These are phyloP conservation scores for Exutisphaerella laricina DNA, from an alignment of 2,329 filamentous ascomycete species.

Conservation along the genomic window DNA sequence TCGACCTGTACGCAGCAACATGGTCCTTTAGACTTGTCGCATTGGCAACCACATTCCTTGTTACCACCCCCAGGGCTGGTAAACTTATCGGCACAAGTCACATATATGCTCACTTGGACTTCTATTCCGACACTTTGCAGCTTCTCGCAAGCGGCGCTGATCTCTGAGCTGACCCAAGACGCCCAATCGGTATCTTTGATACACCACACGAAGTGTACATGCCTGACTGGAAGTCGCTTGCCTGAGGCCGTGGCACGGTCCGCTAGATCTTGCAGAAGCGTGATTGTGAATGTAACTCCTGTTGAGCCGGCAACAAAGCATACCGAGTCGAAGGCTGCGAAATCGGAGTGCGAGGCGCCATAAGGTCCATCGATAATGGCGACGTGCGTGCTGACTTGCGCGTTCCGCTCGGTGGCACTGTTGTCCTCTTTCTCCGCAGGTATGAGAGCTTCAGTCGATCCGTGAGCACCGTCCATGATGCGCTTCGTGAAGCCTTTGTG, in stretches of 20 bases:
- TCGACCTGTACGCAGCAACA: conserved; percentile 22
- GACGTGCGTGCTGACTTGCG: conserved; percentile 14
- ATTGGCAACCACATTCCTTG: conserved; percentile 24
- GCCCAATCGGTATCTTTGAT: conserved; percentile 21
- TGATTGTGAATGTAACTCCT: conserved; percentile 27
- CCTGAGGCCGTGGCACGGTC: conserved; percentile 15
- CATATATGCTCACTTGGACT: conserved; percentile 19
- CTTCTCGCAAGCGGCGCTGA: conserved; percentile 16
- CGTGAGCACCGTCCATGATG: conserved; percentile 22
- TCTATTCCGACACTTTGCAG: conserved; percentile 20
- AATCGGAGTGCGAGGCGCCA: conserved; percentile 20
- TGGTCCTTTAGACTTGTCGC: conserved; percentile 24
- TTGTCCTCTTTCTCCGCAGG: conserved; percentile 10
- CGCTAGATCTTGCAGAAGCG: conserved; percentile 25
- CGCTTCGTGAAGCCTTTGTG: conserved; percentile 28
- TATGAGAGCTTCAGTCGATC: conserved; percentile 17
- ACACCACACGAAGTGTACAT: conserved; percentile 26
- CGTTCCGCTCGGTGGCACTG: conserved; percentile 11
- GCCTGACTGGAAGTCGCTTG: conserved; percentile 20
- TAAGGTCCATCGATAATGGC: conserved; percentile 27
- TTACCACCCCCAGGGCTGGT: conserved; percentile 13
- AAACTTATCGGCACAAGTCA: conserved; percentile 25
- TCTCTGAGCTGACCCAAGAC: conserved; percentile 21
- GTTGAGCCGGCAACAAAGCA: conserved; percentile 26
- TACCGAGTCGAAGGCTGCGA: conserved; percentile 27